These are phyloP conservation scores for Xylaria palmicola DNA, from an alignment of 495 filamentous ascomycete genomes.

Conservation along the genomic window DNA sequence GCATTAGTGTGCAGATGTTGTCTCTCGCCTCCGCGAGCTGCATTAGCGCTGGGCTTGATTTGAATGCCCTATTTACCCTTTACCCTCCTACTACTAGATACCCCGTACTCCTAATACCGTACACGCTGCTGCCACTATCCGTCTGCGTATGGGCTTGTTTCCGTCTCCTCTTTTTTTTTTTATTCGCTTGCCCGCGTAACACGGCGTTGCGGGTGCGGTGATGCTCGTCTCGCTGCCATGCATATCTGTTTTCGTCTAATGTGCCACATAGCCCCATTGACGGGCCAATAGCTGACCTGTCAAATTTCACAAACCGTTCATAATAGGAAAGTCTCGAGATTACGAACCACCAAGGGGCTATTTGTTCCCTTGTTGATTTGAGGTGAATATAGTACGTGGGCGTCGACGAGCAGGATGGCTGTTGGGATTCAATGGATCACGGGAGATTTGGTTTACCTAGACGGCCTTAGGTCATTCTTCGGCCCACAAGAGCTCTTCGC, in stretches of 20 bases:
- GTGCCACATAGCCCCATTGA: slow-evolving; percentile 3
- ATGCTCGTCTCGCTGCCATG: background rate
- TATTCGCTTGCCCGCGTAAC: too few species aligned
- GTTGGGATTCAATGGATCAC: background rate
- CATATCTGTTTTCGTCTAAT: background rate
- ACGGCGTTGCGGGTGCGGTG: background rate
- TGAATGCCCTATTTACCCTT: too few species aligned
- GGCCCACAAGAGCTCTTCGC: background rate
- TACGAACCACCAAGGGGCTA: background rate
- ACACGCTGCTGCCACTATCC: too few species aligned
- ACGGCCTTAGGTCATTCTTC: background rate
- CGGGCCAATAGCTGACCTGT: slow-evolving; percentile 14
- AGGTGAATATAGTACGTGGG: background rate
- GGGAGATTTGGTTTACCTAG: background rate
- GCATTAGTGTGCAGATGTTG: slow-evolving; percentile 10
- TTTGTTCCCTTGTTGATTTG: background rate
- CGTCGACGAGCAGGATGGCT: background rate
- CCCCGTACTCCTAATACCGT: too few species aligned
- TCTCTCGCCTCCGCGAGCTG: slow-evolving; percentile 11
- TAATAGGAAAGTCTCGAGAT: background rate
- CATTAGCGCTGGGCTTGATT: too few species aligned
- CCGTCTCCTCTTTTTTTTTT: background rate
- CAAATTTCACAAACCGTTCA: slow-evolving; percentile 10
- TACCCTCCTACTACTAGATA: too few species aligned
- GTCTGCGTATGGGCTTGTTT: background rate